Conservation (phyloP, 352 stramenopile genomes). For the Globisporangium viniferum region DNA sequence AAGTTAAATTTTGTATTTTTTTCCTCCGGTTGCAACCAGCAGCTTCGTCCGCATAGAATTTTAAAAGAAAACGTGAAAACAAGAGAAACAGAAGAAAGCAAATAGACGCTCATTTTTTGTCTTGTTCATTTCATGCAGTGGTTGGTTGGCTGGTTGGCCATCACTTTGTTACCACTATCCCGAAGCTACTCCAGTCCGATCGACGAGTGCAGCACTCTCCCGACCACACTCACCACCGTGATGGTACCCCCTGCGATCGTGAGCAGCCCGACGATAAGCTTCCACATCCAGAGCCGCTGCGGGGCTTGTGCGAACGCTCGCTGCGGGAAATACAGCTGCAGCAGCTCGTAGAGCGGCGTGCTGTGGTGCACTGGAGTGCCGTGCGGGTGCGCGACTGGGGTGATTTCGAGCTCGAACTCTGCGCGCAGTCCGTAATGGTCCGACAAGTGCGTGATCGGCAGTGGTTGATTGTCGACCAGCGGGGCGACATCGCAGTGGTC, state of each 20-base stretch:
- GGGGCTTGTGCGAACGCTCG: conserved; percentile 54
- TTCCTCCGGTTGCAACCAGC: not conserved
- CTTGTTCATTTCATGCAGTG: not conserved
- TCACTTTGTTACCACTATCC: too few relatives aligned
- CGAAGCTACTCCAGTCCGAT: not conserved
- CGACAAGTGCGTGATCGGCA: conserved; percentile 78
- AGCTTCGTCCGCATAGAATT: conserved; percentile 8
- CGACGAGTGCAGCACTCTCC: not conserved
- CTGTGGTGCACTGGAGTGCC: conserved; percentile 24
- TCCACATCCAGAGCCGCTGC: conserved; percentile 66
- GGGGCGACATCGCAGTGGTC: conserved; percentile 48
- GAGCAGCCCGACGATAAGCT: conserved; percentile 35
- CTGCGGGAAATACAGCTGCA: conserved; percentile 68
- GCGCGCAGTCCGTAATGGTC: conserved; percentile 72
- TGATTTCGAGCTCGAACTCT: conserved; percentile 48
- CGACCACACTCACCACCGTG: conserved; percentile 6
- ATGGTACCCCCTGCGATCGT: conserved; percentile 3
- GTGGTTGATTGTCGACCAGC: conserved; percentile 12
- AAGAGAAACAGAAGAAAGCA: conserved; percentile 2
- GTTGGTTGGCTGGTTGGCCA: not conserved
- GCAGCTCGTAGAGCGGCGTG: conserved; percentile 46
- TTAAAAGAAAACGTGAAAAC: conserved; percentile 11
- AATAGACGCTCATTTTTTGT: conserved; percentile 4
- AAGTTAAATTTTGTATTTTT: conserved; percentile 20
- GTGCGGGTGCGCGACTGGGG: conserved; percentile 40